These are phyloP conservation scores for Carpinus fangiana DNA, from an alignment of 306 rosid genomes.

Conservation along the genomic window DNA sequence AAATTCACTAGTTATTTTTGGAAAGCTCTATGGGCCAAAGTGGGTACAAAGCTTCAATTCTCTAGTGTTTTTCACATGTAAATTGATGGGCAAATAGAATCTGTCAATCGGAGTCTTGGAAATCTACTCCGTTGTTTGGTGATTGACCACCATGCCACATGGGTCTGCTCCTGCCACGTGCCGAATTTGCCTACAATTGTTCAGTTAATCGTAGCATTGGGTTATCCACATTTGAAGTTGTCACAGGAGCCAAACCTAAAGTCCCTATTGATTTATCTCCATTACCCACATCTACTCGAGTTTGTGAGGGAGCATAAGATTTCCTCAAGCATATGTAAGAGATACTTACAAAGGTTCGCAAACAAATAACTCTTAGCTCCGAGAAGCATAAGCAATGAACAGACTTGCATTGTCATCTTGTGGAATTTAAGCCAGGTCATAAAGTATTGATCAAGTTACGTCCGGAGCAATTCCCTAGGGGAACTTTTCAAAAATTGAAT, in stretches of 20 bases:
- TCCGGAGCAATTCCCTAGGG: not conserved
- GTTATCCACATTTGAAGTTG: not conserved
- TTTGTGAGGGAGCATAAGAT: too few species aligned
- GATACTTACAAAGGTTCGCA: not conserved
- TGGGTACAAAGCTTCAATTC: not conserved
- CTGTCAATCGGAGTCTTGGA: not conserved
- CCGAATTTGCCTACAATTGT: not conserved
- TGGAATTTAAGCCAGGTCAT: not conserved
- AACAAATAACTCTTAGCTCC: not conserved
- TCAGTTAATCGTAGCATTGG: not conserved
- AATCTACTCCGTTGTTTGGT: not conserved
- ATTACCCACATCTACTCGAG: too few species aligned
- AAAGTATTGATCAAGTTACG: not conserved
- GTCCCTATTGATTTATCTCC: not conserved
- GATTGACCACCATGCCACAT: not conserved
- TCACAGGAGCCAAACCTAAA: not conserved
- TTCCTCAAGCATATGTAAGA: not conserved
- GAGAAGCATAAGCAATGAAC: not conserved
- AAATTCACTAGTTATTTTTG: too few species aligned
- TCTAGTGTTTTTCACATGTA: not conserved
- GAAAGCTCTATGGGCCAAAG: not conserved
- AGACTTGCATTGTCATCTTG: too few species aligned
- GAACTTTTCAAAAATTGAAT: not conserved
- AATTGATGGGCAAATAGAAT: not conserved
- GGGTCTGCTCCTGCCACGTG: not conserved